Conservation (phyloP, 2,329 filamentous ascomycete species). For the Aspergillus sp. region DNA sequence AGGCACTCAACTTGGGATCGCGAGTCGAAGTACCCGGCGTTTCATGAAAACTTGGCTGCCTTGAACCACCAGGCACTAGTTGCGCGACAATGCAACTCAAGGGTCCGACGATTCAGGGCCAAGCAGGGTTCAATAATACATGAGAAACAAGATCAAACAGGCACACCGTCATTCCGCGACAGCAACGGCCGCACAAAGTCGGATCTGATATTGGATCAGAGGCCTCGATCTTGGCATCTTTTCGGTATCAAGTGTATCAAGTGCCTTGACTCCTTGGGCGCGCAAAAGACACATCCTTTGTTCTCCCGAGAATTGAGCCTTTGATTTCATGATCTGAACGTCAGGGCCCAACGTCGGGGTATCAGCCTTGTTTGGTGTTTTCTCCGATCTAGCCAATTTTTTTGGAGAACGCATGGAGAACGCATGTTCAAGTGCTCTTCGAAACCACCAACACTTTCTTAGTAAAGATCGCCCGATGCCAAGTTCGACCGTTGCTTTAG, state of each 20-base stretch:
- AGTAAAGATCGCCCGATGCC: neutral
- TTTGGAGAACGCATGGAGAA: neutral
- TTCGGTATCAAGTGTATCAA: too few relatives aligned
- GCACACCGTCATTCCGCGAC: neutral
- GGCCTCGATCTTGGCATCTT: constrained; percentile 1
- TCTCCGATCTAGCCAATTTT: constrained; percentile 2
- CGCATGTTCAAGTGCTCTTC: neutral
- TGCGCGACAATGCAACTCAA: neutral
- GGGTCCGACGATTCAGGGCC: neutral
- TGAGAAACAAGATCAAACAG: constrained; percentile 1
- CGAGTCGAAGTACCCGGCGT: neutral
- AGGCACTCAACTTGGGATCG: neutral
- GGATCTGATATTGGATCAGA: constrained; percentile 2
- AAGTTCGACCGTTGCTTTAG: constrained; percentile 3
- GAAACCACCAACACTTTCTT: neutral
- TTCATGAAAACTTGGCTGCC: neutral
- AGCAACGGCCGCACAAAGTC: neutral
- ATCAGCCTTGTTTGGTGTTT: neutral
- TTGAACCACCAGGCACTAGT: neutral
- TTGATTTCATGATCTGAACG: neutral
- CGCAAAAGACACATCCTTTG: neutral
- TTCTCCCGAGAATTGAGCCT: neutral
- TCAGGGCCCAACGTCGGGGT: neutral
- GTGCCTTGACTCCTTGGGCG: neutral
- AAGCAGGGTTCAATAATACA: neutral